Percentiles rank a stretch among this genome's conserved stretches.
phyloP scores from a whole-genome alignment of 2,329 filamentous ascomycete species.

The Mollisiaceae sp. region DNA sequence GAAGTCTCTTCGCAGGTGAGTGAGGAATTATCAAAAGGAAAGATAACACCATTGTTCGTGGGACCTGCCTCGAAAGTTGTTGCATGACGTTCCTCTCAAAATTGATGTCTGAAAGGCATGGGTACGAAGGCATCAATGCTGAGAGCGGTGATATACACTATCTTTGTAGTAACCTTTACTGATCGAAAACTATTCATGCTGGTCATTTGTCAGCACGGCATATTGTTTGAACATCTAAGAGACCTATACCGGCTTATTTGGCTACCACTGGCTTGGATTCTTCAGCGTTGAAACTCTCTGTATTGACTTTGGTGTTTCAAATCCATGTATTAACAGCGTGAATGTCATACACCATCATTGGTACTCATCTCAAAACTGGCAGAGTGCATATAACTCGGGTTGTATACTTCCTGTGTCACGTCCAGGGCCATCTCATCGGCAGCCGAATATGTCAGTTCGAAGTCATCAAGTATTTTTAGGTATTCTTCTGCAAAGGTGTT shows the following conservation, averaged over 20 bases:
- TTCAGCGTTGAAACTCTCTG: no score
- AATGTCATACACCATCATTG: not conserved
- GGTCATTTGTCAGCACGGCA: no score
- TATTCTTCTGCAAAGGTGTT: slow-evolving; percentile 4
- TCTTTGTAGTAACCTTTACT: no score
- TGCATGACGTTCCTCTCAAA: not conserved
- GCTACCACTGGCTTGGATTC: no score
- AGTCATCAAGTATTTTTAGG: slow-evolving; percentile 9
- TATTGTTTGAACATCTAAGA: no score
- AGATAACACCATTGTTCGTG: slow-evolving; percentile 47
- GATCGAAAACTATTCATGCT: no score
- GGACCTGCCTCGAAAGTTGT: slow-evolving; percentile 1
- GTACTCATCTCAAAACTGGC: not conserved
- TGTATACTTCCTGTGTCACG: not conserved
- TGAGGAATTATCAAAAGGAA: slow-evolving; percentile 44
- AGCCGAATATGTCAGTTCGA: slow-evolving; percentile 4
- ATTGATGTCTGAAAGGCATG: not conserved
- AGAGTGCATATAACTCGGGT: not conserved
- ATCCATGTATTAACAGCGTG: not conserved
- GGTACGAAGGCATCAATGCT: no score
- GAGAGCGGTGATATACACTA: no score
- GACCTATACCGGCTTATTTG: no score
- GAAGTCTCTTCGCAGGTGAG: slow-evolving; percentile 46
- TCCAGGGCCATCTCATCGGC: slow-evolving; percentile 11
- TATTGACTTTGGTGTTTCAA: not conserved